A percentile compares a stretch with the other conserved stretches of the same genome.
Conservation (phyloP, 163 green algal genomes). For the Botryococcus braunii region DNA sequence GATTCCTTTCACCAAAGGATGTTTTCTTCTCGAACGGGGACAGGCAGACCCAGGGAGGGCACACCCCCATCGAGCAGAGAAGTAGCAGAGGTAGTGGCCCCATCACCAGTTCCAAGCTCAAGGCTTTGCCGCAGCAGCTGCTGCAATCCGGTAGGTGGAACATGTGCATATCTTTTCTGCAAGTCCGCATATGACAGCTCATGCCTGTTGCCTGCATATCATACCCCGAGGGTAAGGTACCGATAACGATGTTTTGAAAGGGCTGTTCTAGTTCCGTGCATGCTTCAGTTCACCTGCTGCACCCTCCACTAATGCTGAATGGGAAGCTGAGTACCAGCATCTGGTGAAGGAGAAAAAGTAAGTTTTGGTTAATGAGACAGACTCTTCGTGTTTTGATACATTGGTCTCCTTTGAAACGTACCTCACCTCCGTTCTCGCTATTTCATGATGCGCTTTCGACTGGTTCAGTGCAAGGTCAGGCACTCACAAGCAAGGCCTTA, state of each 20-base stretch:
- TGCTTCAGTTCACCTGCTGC: not conserved
- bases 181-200: slow-evolving; percentile 13
- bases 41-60: not conserved
- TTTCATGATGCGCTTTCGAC: too few species aligned
- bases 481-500: too few species aligned
- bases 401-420: not conserved
- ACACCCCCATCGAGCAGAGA: slow-evolving; percentile 15
- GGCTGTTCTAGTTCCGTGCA: not conserved
- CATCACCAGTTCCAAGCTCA: slow-evolving; percentile 5
- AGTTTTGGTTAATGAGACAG: not conserved
- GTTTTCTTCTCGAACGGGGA: not conserved
- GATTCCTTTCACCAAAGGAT: not conserved
- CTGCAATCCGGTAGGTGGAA: slow-evolving; percentile 13
- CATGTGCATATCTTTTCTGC: slow-evolving; percentile 18
- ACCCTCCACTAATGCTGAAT: not conserved
- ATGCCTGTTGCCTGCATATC: slow-evolving; percentile 19
- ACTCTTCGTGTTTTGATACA: not conserved
- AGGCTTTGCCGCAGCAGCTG: slow-evolving; percentile 15
- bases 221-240: not conserved
- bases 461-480: too few species aligned
- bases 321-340: too few species aligned
- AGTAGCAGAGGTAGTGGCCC: slow-evolving; percentile 1
- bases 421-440: too few species aligned
- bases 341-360: not conserved
- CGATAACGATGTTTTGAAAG: not conserved